A percentile compares a stretch with the other conserved stretches of the same genome.
Conservation (phyloP, 2,329 filamentous ascomycete genomes). For the Arthrocladium fulminans region DNA sequence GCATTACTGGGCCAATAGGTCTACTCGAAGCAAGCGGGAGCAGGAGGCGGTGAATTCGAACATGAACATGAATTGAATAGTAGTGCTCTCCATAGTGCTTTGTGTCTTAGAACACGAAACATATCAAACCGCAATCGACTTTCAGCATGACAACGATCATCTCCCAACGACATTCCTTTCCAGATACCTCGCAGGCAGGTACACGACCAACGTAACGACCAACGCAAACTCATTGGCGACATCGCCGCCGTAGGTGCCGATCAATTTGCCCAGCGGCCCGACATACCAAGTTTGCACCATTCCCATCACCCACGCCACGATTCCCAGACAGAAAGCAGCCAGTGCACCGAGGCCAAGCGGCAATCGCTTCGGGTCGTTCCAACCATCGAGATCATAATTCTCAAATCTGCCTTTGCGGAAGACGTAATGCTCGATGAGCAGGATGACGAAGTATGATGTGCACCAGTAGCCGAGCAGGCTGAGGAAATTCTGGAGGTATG, state of each 20-base stretch:
- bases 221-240: conserved; percentile 47
- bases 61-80: too few species aligned
- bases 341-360: conserved; percentile 39
- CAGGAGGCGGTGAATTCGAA: too few species aligned
- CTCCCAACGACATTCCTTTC: conserved; percentile 27
- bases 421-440: conserved; percentile 42
- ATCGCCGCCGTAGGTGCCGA: conserved; percentile 41
- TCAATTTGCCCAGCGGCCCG: conserved; percentile 37
- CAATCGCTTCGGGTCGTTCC: conserved; percentile 38
- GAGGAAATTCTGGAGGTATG: conserved; percentile 41
- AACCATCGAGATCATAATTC: conserved; percentile 43
- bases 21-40: too few species aligned
- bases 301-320: conserved; percentile 46
- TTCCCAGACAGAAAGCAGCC: conserved; percentile 38
- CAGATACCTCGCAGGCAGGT: conserved; percentile 40
- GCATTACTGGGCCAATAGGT: too few species aligned
- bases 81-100: too few species aligned
- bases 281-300: conserved; percentile 50
- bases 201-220: conserved; percentile 40
- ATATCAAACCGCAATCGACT: too few species aligned
- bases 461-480: conserved; percentile 44
- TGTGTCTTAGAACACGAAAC: too few species aligned
- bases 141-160: too few species aligned
- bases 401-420: conserved; percentile 37
- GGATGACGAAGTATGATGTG: conserved; percentile 41